These are phyloP conservation scores for Fusarium sp. DNA, from an alignment of 2,329 filamentous ascomycete genomes.

Conservation along the genomic window DNA sequence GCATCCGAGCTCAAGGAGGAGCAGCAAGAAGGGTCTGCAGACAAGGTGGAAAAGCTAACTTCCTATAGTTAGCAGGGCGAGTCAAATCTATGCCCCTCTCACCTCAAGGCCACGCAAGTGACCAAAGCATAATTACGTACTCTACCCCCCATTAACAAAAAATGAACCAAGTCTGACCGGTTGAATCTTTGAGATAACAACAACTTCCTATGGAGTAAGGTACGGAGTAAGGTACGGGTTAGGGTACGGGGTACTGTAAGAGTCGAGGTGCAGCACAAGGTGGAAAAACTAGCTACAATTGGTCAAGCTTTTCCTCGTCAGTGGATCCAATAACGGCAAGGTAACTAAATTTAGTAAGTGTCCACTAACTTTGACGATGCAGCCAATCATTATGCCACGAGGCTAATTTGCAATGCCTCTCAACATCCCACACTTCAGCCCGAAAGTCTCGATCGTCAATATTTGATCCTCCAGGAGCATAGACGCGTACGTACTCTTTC, in stretches of 20 bases:
- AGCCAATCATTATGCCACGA: not conserved
- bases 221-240: not conserved
- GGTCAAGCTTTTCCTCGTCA: not conserved
- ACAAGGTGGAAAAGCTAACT: not conserved
- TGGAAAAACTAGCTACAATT: not conserved
- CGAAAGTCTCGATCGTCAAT: not conserved
- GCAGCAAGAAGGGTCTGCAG: not conserved
- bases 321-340: not conserved
- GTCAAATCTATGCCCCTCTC: not conserved
- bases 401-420: not conserved
- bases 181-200: not conserved
- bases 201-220: not conserved
- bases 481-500: not conserved
- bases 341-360: not conserved
- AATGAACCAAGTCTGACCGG: not conserved
- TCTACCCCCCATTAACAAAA: not conserved
- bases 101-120: not conserved
- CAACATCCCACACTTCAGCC: not conserved
- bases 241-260: not conserved
- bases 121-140: not conserved
- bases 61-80: not conserved
- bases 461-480: not conserved
- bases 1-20: not conserved
- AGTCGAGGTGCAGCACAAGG: not conserved
- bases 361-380: not conserved